Base-by-base conservation (phyloP, 257 asterid genomes). In the Jacaranda mimosifolia region DNA sequence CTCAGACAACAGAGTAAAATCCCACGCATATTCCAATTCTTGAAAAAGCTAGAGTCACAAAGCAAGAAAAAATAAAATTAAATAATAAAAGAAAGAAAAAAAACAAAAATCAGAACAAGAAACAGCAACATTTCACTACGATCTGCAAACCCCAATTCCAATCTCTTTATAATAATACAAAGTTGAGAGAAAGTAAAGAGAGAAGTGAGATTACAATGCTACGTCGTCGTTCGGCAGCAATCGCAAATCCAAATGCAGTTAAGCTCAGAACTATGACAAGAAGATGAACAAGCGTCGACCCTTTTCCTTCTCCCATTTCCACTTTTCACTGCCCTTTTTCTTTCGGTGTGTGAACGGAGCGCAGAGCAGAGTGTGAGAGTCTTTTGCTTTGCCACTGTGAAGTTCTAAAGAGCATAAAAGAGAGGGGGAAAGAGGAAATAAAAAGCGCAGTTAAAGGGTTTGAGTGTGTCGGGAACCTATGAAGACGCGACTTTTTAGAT, bases 161-260 rank as follows among this genome's bases (percentile, higher is more conserved):
- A 62, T 52, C 63, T 58, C 2, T 40, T 1, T 2, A 4, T 18
- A 63, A 17, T 49, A 43, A 55, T 35, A 6, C 26, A 58, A 38
- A 51, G 32, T 15, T 13, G 15, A 5, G 19, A 11, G 13, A n/a
- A 42, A 8, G 15, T 26, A 18, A 52, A 43, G 7, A 32, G 26
- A 46, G 64, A 58, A 68, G 64, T 52, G 60, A 45, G 12, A 45
- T 82, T 89, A 91, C 98, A 67, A 83, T 82, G 96, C 97, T 94
- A 40, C 98, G 87, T 49, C 98, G 97, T 35, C 93, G 96, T 74
- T 91, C 98, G 15, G 98, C 98, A 63, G 98, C 98, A 82, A 94
- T 91, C 73, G 98, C 60, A 74, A 94, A 94, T 42, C 97, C 98
- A 76, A 94, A 94, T 77, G 98, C 98, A 32, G 83, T 81, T 83